Conservation (phyloP, 2,329 filamentous ascomycete genomes). For the Rhynchosporium graminicola region DNA sequence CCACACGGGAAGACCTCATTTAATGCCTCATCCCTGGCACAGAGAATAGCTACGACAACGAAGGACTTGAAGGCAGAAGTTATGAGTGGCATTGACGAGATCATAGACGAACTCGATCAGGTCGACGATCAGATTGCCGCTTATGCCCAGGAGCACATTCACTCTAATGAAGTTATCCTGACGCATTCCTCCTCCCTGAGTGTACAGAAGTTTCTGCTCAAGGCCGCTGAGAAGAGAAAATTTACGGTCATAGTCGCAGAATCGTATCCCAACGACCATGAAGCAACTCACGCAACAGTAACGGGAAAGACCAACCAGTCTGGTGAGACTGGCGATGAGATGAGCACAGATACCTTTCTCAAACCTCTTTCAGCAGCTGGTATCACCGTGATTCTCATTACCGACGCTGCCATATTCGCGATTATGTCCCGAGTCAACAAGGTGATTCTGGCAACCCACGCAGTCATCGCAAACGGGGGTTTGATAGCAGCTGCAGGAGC, state of each 20-base stretch:
- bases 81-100: conserved; percentile 90
- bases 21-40: conserved; percentile 35
- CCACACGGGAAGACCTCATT: conserved; percentile 44
- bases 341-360: conserved; percentile 58
- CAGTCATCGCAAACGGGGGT: conserved; percentile 85
- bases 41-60: conserved; percentile 36
- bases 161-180: conserved; percentile 88
- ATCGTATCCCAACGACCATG: conserved; percentile 68
- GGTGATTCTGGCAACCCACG: conserved; percentile 85
- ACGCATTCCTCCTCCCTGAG: conserved; percentile 84
- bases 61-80: conserved; percentile 86
- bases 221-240: conserved; percentile 83
- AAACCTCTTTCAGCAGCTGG: conserved; percentile 79
- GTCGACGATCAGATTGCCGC: conserved; percentile 92
- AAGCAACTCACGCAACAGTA: conserved; percentile 61
- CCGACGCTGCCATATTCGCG: conserved; percentile 83
- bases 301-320: conserved; percentile 55
- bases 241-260: conserved; percentile 89
- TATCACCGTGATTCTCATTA: conserved; percentile 79
- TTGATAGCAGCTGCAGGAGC: conserved; percentile 84
- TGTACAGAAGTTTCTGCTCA: conserved; percentile 85
- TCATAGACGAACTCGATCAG: conserved; percentile 91
- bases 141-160: conserved; percentile 87
- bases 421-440: conserved; percentile 96
- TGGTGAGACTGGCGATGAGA: conserved; percentile 41